Percentiles rank a stretch among this genome's conserved stretches.
Conservation (phyloP, 1,139 yeast species). For the Scheffersomyces lignicola region DNA sequence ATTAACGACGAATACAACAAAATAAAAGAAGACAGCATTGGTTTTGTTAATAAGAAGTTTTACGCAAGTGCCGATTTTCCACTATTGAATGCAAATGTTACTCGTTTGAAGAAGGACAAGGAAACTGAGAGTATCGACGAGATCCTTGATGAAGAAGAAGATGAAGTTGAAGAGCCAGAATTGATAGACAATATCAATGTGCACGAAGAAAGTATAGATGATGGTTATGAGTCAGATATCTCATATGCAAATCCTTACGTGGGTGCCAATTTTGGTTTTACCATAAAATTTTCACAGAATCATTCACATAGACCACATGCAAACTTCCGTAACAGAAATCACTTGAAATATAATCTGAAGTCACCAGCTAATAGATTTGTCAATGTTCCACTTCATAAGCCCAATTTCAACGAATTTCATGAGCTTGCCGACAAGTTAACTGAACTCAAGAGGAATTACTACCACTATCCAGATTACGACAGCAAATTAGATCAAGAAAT, state of each 20-base stretch:
- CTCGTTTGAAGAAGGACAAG: not conserved
- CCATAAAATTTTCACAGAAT: constrained; percentile 36
- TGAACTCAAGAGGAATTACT: constrained; percentile 28
- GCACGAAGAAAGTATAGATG: constrained; percentile 18
- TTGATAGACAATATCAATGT: constrained; percentile 5
- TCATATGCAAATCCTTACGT: constrained; percentile 55
- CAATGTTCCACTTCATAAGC: constrained; percentile 33
- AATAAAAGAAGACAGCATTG: constrained; percentile 11
- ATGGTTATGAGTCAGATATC: constrained; percentile 46
- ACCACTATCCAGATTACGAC: constrained; percentile 28
- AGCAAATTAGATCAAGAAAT: constrained; percentile 17
- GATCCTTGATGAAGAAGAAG: constrained; percentile 6
- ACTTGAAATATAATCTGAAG: constrained; percentile 1
- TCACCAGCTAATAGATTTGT: constrained; percentile 13
- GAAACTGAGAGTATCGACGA: not conserved
- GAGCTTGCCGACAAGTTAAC: constrained; percentile 29
- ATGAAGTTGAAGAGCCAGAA: constrained; percentile 5
- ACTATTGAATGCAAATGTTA: constrained; percentile 7
- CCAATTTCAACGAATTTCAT: constrained; percentile 28
- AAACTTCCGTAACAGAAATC: constrained; percentile 10
- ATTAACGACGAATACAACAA: constrained; percentile 24
- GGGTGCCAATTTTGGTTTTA: constrained; percentile 52
- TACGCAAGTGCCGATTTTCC: constrained; percentile 41
- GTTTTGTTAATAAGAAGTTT: constrained; percentile 17
- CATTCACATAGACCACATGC: constrained; percentile 9